Conservation (phyloP, 1,284 basidiomycete genomes). For the Ustilago crameri region DNA sequence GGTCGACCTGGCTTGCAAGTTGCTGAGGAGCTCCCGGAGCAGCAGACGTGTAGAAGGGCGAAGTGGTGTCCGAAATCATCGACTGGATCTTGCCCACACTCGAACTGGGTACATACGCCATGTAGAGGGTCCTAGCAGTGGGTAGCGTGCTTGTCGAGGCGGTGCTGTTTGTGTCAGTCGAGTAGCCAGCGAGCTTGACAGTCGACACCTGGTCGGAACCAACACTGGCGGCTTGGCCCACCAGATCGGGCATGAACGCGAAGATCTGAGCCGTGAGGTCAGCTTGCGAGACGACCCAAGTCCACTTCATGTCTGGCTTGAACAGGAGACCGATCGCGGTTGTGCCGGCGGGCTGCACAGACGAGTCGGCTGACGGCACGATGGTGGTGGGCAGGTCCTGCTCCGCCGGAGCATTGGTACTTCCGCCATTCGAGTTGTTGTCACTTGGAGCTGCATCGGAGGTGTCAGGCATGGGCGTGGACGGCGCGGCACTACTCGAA, state of each 20-base stretch:
- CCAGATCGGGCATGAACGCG: conserved; percentile 62
- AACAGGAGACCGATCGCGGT: conserved; percentile 57
- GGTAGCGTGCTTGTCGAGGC: conserved; percentile 12
- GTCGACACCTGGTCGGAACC: conserved; percentile 48
- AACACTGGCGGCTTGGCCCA: conserved; percentile 40
- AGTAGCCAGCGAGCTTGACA: conserved; percentile 52
- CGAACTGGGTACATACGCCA: conserved; percentile 56
- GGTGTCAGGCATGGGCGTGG: conserved; percentile 8
- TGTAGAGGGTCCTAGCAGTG: conserved; percentile 52
- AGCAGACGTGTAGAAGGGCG: conserved; percentile 56
- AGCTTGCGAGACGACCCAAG: conserved; percentile 58
- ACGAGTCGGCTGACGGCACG: conserved; percentile 42
- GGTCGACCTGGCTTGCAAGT: conserved; percentile 59
- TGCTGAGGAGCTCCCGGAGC: conserved; percentile 49
- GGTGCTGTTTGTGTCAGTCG: conserved; percentile 13
- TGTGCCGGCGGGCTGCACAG: conserved; percentile 42
- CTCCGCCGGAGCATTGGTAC: background rate
- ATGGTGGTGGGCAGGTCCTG: conserved; percentile 45
- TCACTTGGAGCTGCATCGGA: conserved; percentile 13
- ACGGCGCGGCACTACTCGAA: conserved; percentile 1
- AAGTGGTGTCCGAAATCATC: conserved; percentile 42
- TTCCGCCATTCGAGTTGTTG: background rate
- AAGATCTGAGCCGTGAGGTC: conserved; percentile 65
- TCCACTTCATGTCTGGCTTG: conserved; percentile 58
- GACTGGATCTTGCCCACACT: conserved; percentile 37